Conservation (phyloP, 192 early-diverging fungal species). For the Linnemannia hyalina region DNA sequence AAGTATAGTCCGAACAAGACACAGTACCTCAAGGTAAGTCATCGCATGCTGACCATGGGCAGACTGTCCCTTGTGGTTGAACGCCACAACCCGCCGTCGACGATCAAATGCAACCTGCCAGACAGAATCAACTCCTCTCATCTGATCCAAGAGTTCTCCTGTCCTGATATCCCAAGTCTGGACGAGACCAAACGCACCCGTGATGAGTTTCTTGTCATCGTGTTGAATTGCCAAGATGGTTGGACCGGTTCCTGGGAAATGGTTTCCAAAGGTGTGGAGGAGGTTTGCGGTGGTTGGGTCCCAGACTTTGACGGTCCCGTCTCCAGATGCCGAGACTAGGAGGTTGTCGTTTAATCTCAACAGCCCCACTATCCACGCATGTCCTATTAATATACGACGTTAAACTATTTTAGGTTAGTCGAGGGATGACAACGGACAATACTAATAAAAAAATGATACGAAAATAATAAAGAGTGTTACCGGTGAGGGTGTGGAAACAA, state of each 20-base stretch:
- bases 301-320: neutral
- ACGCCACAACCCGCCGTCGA: neutral
- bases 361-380: neutral
- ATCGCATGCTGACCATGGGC: too few relatives aligned
- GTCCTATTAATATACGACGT: neutral
- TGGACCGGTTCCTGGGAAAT: conserved; percentile 64
- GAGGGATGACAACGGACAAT: neutral
- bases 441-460: too few relatives aligned
- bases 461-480: neutral
- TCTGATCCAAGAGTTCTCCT: conserved; percentile 83
- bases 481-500: neutral
- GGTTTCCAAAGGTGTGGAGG: conserved; percentile 64
- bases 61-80: too few relatives aligned
- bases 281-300: conserved; percentile 19
- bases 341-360: neutral
- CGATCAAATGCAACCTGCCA: neutral
- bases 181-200: conserved; percentile 82
- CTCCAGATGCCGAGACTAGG: neutral
- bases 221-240: conserved; percentile 95
- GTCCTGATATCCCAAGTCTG: conserved; percentile 94
- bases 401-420: neutral
- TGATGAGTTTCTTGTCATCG: conserved; percentile 87
- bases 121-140: conserved; percentile 33
- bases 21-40: neutral
- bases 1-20: too few relatives aligned